phyloP scores from a whole-genome alignment of 164 flowering plant species.

The Tetracentron sinense region DNA sequence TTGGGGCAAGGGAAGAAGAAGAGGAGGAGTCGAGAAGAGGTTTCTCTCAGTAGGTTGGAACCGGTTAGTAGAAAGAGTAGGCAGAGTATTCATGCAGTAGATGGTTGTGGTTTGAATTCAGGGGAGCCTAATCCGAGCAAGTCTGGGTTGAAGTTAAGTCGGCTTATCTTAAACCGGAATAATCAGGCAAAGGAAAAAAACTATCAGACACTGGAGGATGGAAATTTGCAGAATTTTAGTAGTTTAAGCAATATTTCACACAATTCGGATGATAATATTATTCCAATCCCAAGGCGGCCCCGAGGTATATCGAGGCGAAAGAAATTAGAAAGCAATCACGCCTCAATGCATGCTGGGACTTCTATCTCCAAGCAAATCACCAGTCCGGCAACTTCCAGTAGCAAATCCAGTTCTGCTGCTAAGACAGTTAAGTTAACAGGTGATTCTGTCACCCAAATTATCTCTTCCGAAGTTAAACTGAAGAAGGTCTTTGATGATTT shows the following conservation, averaged over 20 bases:
- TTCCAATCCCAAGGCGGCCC: conserved; percentile 57
- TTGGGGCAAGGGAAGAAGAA: conserved; percentile 26
- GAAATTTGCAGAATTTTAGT: conserved; percentile 13
- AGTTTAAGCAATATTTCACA: conserved; percentile 27
- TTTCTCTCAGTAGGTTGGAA: conserved; percentile 39
- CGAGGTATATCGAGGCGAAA: conserved; percentile 60
- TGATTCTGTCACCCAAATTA: conserved; percentile 13
- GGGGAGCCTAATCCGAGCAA: conserved; percentile 17
- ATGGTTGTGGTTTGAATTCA: conserved; percentile 14
- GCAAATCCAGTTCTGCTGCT: conserved; percentile 23
- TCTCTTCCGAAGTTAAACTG: conserved; percentile 14
- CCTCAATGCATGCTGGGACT: conserved; percentile 17
- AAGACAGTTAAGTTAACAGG: conserved; percentile 21
- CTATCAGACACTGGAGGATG: conserved; percentile 1
- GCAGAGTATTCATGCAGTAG: conserved; percentile 34
- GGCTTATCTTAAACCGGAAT: conserved; percentile 8
- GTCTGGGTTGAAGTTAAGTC: conserved; percentile 15
- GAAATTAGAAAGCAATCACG: conserved; percentile 29
- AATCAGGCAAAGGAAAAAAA: conserved; percentile 8
- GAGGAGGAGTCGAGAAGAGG: conserved; percentile 48
- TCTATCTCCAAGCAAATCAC: background rate
- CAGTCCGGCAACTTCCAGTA: background rate
- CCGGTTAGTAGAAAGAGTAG: conserved; percentile 24
- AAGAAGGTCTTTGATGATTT: conserved; percentile 28
- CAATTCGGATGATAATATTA: conserved; percentile 33